Percentiles rank a stretch among this genome's conserved stretches.
Evolutionary conservation across 192 early-diverging fungal species (phyloP).

Genomic region (Entrophospora sp.): DNA sequence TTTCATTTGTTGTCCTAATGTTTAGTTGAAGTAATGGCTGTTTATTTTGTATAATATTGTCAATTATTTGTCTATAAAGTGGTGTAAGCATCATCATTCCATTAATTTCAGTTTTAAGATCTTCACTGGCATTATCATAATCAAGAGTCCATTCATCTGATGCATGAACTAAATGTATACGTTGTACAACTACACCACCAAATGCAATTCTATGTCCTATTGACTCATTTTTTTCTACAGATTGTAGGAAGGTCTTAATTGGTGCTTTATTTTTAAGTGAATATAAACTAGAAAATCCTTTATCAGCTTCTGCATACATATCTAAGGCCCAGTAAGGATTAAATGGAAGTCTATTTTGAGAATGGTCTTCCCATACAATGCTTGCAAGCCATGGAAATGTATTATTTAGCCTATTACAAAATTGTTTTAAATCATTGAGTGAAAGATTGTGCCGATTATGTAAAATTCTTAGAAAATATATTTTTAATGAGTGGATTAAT

Average conservation of each 20-base stretch:
- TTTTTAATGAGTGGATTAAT: constrained; percentile 1
- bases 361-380: constrained; percentile 5
- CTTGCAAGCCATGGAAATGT: constrained; percentile 14
- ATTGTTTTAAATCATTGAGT: constrained; percentile 7
- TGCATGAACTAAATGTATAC: neutral
- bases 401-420: neutral
- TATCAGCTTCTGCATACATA: constrained; percentile 2
- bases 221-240: neutral
- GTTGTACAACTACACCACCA: neutral
- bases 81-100: neutral
- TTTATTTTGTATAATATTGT: neutral
- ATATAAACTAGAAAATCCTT: neutral
- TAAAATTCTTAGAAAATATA: constrained; percentile 18
- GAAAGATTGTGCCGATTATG: neutral
- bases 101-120: neutral
- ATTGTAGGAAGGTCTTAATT: neutral
- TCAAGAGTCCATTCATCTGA: constrained; percentile 3
- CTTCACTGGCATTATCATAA: neutral
- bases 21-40: neutral
- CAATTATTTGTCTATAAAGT: neutral
- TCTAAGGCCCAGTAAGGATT: constrained; percentile 15
- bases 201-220: neutral
- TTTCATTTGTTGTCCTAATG: neutral
- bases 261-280: neutral
- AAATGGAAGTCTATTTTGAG: neutral